Evolutionary conservation across 106 monocot species (phyloP).

Genomic region (Phalaenopsis aphrodite): DNA sequence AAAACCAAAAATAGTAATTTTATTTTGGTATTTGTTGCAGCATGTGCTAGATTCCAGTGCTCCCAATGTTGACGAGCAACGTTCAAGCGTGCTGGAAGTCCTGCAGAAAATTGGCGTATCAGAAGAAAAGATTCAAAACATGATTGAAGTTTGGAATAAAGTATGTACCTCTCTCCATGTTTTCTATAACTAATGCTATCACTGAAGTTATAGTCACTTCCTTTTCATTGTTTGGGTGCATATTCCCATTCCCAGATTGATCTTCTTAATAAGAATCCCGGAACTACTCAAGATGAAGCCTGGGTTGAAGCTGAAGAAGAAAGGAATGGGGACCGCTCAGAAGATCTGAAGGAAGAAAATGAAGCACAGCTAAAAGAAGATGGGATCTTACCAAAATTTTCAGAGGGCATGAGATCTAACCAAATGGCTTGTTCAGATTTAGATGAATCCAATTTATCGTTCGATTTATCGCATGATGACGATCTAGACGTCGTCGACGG

Average conservation of each 20-base stretch:
- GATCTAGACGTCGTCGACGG: no score
- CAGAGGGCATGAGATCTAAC: not conserved
- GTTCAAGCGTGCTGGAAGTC: constrained; percentile 70
- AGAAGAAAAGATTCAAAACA: constrained; percentile 73
- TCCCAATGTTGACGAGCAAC: constrained; percentile 67
- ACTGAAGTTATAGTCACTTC: not conserved
- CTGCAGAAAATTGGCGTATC: constrained; percentile 84
- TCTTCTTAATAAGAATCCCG: constrained; percentile 46
- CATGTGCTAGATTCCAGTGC: constrained; percentile 93
- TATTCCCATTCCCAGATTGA: constrained; percentile 43
- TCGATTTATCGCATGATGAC: no score
- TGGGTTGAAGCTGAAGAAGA: constrained; percentile 21
- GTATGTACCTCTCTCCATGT: constrained; percentile 19
- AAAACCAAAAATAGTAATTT: not conserved
- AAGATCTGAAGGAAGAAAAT: constrained; percentile 7
- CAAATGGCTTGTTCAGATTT: not conserved
- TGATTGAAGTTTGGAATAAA: constrained; percentile 99
- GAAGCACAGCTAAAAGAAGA: not conserved
- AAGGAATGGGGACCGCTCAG: not conserved
- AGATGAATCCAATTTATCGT: not conserved
- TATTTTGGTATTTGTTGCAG: constrained; percentile 27
- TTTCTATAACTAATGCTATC: not conserved
- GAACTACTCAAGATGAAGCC: constrained; percentile 16
- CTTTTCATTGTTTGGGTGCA: not conserved
- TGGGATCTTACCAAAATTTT: not conserved